Conservation (phyloP, 805 yeast genomes). For the Cyberlindnera bimundalis region DNA sequence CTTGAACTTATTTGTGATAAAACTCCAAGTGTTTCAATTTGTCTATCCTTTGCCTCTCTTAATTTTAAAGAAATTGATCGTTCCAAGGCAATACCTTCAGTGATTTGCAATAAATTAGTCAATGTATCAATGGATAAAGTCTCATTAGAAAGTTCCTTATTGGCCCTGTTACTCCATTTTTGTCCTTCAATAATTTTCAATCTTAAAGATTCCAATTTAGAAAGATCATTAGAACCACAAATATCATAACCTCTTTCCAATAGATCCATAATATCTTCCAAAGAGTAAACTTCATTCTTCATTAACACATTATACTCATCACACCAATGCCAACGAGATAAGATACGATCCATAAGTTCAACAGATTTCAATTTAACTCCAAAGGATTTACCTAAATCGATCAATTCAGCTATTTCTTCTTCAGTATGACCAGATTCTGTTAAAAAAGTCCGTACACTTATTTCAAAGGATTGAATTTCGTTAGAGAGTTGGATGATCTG, state of each 20-base stretch:
- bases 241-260: conserved; percentile 26
- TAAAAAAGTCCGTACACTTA: conserved; percentile 40
- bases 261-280: conserved; percentile 23
- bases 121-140: conserved; percentile 1
- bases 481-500: conserved; percentile 50
- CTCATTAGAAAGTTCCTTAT: conserved; percentile 5
- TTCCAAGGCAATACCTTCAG: conserved; percentile 8
- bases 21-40: conserved; percentile 11
- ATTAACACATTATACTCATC: conserved; percentile 25
- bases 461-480: conserved; percentile 51
- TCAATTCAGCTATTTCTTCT: conserved; percentile 49
- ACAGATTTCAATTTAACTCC: conserved; percentile 53
- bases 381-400: conserved; percentile 55
- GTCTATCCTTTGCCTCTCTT: conserved; percentile 18
- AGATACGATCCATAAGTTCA: conserved; percentile 37
- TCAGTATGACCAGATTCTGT: conserved; percentile 28
- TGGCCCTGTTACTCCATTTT: conserved; percentile 13
- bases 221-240: conserved; percentile 24
- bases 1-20: conserved; percentile 9
- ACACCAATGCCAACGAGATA: conserved; percentile 39
- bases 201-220: conserved; percentile 11
- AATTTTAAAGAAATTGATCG: conserved; percentile 10
- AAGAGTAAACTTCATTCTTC: conserved; percentile 12
- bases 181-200: conserved; percentile 17
- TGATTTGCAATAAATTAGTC: conserved; percentile 6